Evolutionary conservation across 1,284 basidiomycete genomes (phyloP), one percentile per base, ranked within the genome.

Genomic region (Lignosus rhinocerotis): DNA sequence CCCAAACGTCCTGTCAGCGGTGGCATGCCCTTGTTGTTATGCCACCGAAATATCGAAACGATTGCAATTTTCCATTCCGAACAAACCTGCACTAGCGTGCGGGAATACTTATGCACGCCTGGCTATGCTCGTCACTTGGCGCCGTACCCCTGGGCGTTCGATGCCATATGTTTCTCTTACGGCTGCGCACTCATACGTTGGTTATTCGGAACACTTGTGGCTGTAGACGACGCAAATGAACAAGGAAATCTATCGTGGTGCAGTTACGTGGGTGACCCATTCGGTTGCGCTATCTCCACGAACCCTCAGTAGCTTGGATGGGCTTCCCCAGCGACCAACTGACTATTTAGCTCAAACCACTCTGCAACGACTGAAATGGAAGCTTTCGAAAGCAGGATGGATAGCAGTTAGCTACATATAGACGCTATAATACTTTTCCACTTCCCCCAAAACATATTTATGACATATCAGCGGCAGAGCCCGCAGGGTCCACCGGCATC

Each of bases 401-500:
- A 45, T 36, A 38, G 34, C 46, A 38, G 54, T 43, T 57, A 50
- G 57, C 53, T 57, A 61, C 62, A 59, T 57, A 56, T 59, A 50
- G 58, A 55, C 38, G 41, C 52, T 64, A 64, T 53, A 56, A 54
- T 61, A 64, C 62, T 64, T 61, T 64, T 61, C 56, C 50, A 36
- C 50, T 34, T 25, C 54, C 49, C 52, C 33, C 31, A 30, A 55
- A 51, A 59, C 57, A 59, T 41, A 51, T 45, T 38, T 33, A 59
- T 57, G 56, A 61, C 55, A 64, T 52, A 51, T 51, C 56, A 33
- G 43, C 21, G 51, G 50, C 36, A 19, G 36, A 17, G 9, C 38
- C 51, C 56, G 53, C 52, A 48, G 62, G 61, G 38, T 63, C 69
- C 32, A 84, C 72, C 36, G 81, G 78, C 80, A 87, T 84, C 58